phyloP scores from a whole-genome alignment of 2,329 filamentous ascomycete species.

The Aspergillus fumigatus region DNA sequence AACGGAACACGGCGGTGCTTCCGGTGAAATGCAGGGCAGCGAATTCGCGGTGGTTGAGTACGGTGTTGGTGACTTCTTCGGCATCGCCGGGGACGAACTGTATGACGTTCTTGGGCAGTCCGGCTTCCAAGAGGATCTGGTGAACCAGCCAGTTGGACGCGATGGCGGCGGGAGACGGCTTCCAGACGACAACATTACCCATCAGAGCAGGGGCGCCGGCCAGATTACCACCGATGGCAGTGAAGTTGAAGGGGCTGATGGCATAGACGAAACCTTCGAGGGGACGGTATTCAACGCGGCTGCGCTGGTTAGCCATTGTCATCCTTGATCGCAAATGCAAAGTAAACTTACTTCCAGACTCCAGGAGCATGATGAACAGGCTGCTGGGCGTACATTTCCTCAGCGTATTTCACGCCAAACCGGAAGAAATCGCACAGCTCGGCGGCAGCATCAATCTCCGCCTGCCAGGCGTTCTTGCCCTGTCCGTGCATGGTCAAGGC shows the following conservation, averaged over 20 bases:
- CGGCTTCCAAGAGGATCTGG: conserved; percentile 85
- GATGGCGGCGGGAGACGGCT: conserved; percentile 85
- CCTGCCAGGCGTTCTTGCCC: conserved; percentile 98
- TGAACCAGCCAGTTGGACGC: conserved; percentile 90
- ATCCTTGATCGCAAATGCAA: not conserved
- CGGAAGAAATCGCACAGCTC: conserved; percentile 90
- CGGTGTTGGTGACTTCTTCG: conserved; percentile 72
- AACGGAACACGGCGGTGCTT: conserved; percentile 85
- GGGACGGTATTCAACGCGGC: conserved; percentile 77
- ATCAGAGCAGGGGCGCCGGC: conserved; percentile 77
- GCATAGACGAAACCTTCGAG: conserved; percentile 96
- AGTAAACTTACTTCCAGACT: conserved; percentile 68
- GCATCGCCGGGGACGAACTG: conserved; percentile 91
- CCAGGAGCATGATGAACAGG: conserved; percentile 76
- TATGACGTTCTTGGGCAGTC: conserved; percentile 82
- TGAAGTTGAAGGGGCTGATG: conserved; percentile 95
- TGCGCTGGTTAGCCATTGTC: conserved; percentile 18
- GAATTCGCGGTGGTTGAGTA: conserved; percentile 73
- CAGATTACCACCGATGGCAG: conserved; percentile 86
- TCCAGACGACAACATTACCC: conserved; percentile 95
- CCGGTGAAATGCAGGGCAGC: conserved; percentile 94
- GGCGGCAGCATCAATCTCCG: conserved; percentile 94
- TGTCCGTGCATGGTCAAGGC: conserved; percentile 93
- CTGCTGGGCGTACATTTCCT: conserved; percentile 85
- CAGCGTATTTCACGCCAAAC: conserved; percentile 87